These are phyloP conservation scores for Trametes elegans DNA, from an alignment of 768 basidiomycete species.

Conservation along the genomic window DNA sequence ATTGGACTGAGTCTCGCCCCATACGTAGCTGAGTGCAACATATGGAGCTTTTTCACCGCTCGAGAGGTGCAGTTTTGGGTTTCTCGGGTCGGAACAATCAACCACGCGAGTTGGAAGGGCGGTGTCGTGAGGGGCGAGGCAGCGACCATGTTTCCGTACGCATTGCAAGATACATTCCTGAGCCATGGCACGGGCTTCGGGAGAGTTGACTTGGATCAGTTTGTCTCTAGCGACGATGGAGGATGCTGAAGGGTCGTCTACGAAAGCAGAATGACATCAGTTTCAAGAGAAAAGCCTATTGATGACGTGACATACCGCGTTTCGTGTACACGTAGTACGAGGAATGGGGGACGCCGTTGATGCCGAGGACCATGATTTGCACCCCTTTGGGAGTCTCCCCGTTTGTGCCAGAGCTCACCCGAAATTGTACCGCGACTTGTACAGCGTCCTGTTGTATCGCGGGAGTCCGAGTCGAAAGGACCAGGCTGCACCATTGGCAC, in stretches of 20 bases:
- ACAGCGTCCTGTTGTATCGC: background rate
- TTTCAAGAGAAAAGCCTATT: background rate
- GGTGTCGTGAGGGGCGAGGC: background rate
- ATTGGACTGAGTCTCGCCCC: slow-evolving; percentile 1
- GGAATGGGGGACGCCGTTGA: slow-evolving; percentile 1
- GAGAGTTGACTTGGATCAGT: background rate
- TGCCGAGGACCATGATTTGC: background rate
- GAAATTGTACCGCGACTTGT: background rate
- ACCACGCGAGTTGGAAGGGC: slow-evolving; percentile 7
- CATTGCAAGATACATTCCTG: background rate
- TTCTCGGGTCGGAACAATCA: slow-evolving; percentile 8
- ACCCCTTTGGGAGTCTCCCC: slow-evolving; percentile 4
- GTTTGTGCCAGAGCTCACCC: background rate
- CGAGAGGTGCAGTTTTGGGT: background rate
- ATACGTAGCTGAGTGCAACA: slow-evolving; percentile 10
- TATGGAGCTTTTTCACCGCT: background rate
- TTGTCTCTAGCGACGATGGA: background rate
- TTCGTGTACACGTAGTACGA: slow-evolving; percentile 1
- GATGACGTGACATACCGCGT: background rate
- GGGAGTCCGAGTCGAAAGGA: background rate
- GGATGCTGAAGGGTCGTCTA: slow-evolving; percentile 9
- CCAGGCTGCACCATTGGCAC: slow-evolving; percentile 1
- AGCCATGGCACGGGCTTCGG: background rate
- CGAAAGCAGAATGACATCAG: background rate
- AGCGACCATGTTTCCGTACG: background rate